Conservation (phyloP, 1,139 yeast species). For the Taphrina pruni region DNA sequence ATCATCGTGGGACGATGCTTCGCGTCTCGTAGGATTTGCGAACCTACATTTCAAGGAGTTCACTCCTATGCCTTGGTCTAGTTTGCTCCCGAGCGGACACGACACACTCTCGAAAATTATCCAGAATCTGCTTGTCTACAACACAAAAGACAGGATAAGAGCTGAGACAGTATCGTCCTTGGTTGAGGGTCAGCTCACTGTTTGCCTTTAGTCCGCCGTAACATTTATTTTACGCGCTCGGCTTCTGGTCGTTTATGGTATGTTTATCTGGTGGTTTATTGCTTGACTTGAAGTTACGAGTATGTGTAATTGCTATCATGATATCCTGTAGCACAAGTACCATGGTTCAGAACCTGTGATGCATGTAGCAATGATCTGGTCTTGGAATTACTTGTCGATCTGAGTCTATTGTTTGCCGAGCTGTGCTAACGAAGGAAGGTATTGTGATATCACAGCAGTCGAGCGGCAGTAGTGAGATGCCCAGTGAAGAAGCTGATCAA, state of each 20-base stretch:
- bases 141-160: conserved; percentile 12
- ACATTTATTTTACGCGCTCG: background rate
- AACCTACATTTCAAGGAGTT: conserved; percentile 22
- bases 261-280: too few relatives aligned
- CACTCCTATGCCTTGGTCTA: conserved; percentile 17
- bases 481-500: too few relatives aligned
- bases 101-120: conserved; percentile 1
- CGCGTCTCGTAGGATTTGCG: conserved; percentile 8
- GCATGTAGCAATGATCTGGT: too few relatives aligned
- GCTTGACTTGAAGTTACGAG: background rate
- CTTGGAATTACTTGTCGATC: too few relatives aligned
- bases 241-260: background rate
- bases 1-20: conserved; percentile 26
- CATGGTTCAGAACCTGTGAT: too few relatives aligned
- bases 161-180: conserved; percentile 1
- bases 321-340: too few relatives aligned
- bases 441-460: too few relatives aligned
- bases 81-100: conserved; percentile 12
- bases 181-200: background rate
- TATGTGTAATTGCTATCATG: background rate
- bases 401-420: too few relatives aligned
- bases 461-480: too few relatives aligned
- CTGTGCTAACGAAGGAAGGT: too few relatives aligned
- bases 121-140: conserved; percentile 13
- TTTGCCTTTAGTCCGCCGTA: background rate